Base-by-base conservation (phyloP, 352 stramenopile genomes). In the Phytophthora parvispora region DNA sequence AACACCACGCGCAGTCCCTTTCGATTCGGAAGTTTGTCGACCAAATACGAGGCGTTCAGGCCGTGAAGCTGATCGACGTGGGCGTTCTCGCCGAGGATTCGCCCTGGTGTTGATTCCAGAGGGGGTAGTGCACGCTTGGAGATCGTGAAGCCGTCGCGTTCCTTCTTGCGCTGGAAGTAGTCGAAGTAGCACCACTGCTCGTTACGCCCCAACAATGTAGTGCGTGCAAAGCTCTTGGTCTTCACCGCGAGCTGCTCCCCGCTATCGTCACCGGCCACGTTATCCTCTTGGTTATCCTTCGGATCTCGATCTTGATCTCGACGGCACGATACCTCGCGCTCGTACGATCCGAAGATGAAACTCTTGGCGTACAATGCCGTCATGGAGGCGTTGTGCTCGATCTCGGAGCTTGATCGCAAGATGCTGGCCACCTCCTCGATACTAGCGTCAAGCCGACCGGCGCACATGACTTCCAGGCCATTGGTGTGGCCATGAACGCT, bases 101-200 rank as follows among this genome's bases (percentile, higher is more conserved):
- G 53, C 0, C 66, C 66, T n/a, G 54, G 60, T 0, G 62, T 64
- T 10, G 16, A 18, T 29, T 74, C 62, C 0, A 6, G 29, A 1
- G 67, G 48, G 20, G 25, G 16, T 34, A 80, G 32, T 0, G 72
- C 70, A n/a, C 62, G 58, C 45, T 69, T 72, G 1, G 58, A 60
- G 16, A 79, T 74, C 10, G 67, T 73, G 24, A 79, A 76, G 13
- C 72, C 72, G 2, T 73, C 58, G 0, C 48, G 47, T 7, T 71
- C 57, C 16, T 65, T 48, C 47, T 74, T 64, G 5, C 63, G 50
- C 16, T 59, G 52, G 43, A 67, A 76, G 45, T 67, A 69, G 62
- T 80, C 72, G 48, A 68, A 63, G 63, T 74, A 80, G 45, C 72
- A 80, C 72, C 72, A 80, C 38, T 80, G 67, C 40, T 80, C 72